Evolutionary conservation across 1,284 basidiomycete genomes (phyloP).

Genomic region (Schizophyllum amplum): DNA sequence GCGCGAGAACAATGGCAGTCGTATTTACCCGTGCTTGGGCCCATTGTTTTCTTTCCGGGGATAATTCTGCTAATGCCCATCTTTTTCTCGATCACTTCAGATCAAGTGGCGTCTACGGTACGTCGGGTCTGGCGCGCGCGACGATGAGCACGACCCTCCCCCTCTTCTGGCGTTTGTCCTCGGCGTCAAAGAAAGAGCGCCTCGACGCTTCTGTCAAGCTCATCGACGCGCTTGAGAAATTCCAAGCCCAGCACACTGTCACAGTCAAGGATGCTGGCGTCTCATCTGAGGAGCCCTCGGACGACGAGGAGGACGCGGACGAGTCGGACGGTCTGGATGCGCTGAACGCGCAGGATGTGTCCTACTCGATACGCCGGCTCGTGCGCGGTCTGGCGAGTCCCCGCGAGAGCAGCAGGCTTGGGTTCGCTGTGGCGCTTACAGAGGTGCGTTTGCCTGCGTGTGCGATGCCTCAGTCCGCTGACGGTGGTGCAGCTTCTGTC

Average conservation of each 20-base stretch:
- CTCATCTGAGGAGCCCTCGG: conserved; percentile 43
- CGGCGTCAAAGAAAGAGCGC: conserved; percentile 70
- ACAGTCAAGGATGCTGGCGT: conserved; percentile 22
- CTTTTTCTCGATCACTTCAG: background rate
- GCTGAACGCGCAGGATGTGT: conserved; percentile 80
- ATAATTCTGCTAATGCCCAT: background rate
- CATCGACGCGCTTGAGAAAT: conserved; percentile 70
- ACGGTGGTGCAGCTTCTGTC: conserved; percentile 59
- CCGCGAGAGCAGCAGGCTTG: conserved; percentile 86
- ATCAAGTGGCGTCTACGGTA: background rate
- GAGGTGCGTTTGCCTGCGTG: conserved; percentile 53
- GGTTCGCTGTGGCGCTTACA: conserved; percentile 93
- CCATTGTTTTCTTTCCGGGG: background rate
- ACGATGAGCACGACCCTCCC: conserved; percentile 78
- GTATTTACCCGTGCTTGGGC: too few relatives aligned
- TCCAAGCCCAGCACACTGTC: conserved; percentile 58
- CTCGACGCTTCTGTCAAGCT: conserved; percentile 84
- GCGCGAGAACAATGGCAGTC: too few relatives aligned
- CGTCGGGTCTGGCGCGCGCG: background rate
- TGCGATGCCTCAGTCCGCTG: conserved; percentile 3
- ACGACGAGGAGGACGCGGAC: conserved; percentile 40
- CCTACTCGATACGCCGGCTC: conserved; percentile 81
- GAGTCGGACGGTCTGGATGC: conserved; percentile 46
- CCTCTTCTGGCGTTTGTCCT: conserved; percentile 94
- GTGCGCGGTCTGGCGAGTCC: conserved; percentile 86